Evolutionary conservation across 768 basidiomycete genomes (phyloP).

Genomic region (Chlorophyllum brunneum): DNA sequence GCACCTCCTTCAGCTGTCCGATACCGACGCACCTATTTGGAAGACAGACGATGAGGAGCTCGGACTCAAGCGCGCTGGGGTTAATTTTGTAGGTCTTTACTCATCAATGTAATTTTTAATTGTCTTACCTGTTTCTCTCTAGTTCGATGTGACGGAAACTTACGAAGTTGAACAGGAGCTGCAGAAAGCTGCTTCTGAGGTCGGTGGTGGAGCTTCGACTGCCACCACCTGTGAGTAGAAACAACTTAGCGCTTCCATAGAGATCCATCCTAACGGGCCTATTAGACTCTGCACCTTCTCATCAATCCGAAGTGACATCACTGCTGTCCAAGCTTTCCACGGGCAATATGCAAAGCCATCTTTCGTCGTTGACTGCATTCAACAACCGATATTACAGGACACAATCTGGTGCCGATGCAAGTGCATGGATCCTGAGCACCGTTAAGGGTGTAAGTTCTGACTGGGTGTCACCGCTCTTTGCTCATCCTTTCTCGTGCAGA

Average conservation of each 20-base stretch:
- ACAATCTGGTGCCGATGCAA: constrained; percentile 33
- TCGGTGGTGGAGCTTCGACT: constrained; percentile 19
- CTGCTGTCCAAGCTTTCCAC: constrained; percentile 26
- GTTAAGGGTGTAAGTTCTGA: constrained; percentile 24
- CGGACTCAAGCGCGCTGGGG: constrained; percentile 28
- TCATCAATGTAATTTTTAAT: background rate
- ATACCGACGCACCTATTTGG: constrained; percentile 35
- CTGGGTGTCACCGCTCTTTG: background rate
- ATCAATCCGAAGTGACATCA: constrained; percentile 23
- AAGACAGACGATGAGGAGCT: constrained; percentile 36
- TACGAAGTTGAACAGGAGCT: constrained; percentile 29
- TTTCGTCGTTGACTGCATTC: constrained; percentile 34
- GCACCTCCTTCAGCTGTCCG: constrained; percentile 32
- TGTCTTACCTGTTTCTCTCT: background rate
- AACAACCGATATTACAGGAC: constrained; percentile 41
- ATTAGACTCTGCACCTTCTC: constrained; percentile 29
- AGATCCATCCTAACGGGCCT: background rate
- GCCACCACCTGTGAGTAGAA: constrained; percentile 25
- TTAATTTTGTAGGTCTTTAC: constrained; percentile 29
- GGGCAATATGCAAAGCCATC: constrained; percentile 31
- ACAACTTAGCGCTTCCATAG: background rate
- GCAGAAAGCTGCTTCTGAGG: constrained; percentile 13
- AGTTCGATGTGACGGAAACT: constrained; percentile 41
- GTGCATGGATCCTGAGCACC: constrained; percentile 33
- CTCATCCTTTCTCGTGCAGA: constrained; percentile 15